Base-by-base conservation (phyloP, 768 basidiomycete species). In the Pulveroboletus sp. region DNA sequence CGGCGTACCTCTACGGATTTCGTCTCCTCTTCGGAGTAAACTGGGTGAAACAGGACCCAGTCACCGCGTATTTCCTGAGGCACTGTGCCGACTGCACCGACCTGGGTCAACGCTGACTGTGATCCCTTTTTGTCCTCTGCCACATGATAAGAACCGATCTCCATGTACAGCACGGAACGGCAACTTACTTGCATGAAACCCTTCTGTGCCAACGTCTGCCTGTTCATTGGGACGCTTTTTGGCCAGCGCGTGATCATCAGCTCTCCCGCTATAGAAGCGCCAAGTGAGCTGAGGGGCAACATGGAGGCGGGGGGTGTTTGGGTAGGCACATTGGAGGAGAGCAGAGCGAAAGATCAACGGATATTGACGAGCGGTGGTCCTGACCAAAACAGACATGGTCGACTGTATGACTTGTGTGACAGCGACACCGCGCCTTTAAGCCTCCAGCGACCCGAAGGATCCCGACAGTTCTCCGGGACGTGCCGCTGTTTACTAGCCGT, bases 41-140 rank as follows among this genome's bases (percentile, higher is more conserved):
- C 93, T 0, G 94, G 94, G 63, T 95, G 91, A 64, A 93, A 91
- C 2, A 96, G 71, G 10, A 95, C 91, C 91, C 93, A 96, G 59
- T 89, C 88, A 2, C 89, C 89, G 36, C 73, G 76, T 43, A 82
- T 66, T 62, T 75, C 76, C 3, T 74, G 71, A 3, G 81, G 81
- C 12, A 81, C 69, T 5, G 81, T 80, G 64, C 75, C 78, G 49
- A 75, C 73, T 1, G 76, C 77, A 60, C 72, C 76, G 26, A 66
- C 66, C 50, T 56, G 52, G 33, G 47, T 41, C 17, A 65, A 46
- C 15, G 44, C 50, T 3, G 54, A 53, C 39, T 62, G 57, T 8
- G 51, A 27, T 18, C 51, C 11, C n/a, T 53, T 51, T 9, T 52
- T 57, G 47, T 70, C 64, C 56, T 66, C 69, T 67, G 46, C 14